These are phyloP conservation scores for Thalassiosira hispida DNA, from an alignment of 352 stramenopile genomes.

Conservation along the genomic window DNA sequence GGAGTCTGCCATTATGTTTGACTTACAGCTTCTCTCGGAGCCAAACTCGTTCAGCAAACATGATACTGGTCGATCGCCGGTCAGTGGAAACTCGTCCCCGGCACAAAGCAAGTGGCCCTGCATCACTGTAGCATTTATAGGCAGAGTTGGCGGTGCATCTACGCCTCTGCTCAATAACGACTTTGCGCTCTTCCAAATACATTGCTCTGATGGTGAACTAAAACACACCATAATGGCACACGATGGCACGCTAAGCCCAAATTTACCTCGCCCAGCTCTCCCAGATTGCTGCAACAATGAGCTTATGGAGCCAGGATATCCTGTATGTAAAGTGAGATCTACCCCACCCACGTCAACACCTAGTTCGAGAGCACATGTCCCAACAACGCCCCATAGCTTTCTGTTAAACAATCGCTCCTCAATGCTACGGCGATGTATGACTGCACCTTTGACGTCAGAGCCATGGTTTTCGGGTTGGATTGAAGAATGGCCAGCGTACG, in stretches of 20 bases:
- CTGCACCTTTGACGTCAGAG: slow-evolving; percentile 85
- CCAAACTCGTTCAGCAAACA: slow-evolving; percentile 52
- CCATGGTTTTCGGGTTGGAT: slow-evolving; percentile 42
- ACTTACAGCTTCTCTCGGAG: background rate
- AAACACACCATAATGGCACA: slow-evolving; percentile 95
- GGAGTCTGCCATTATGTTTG: slow-evolving; percentile 57
- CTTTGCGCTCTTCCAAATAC: slow-evolving; percentile 72
- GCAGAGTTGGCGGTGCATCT: slow-evolving; percentile 60
- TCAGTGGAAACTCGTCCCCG: slow-evolving; percentile 91
- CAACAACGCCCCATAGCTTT: slow-evolving; percentile 94
- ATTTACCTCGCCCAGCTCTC: slow-evolving; percentile 89
- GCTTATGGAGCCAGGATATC: slow-evolving; percentile 91
- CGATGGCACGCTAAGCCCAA: slow-evolving; percentile 75
- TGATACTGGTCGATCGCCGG: slow-evolving; percentile 60
- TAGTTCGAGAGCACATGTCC: slow-evolving; percentile 96
- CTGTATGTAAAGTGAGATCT: slow-evolving; percentile 95
- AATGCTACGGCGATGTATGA: slow-evolving; percentile 94
- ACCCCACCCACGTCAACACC: slow-evolving; percentile 93
- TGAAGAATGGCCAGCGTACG: slow-evolving; percentile 60
- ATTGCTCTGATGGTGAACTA: slow-evolving; percentile 92
- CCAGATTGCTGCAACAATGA: slow-evolving; percentile 97
- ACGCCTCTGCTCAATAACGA: slow-evolving; percentile 65
- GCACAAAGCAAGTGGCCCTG: slow-evolving; percentile 93
- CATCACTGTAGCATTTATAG: slow-evolving; percentile 89
- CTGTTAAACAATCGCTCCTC: slow-evolving; percentile 93